Conservation (phyloP, 345 rosid species). For the Adansonia digitata region DNA sequence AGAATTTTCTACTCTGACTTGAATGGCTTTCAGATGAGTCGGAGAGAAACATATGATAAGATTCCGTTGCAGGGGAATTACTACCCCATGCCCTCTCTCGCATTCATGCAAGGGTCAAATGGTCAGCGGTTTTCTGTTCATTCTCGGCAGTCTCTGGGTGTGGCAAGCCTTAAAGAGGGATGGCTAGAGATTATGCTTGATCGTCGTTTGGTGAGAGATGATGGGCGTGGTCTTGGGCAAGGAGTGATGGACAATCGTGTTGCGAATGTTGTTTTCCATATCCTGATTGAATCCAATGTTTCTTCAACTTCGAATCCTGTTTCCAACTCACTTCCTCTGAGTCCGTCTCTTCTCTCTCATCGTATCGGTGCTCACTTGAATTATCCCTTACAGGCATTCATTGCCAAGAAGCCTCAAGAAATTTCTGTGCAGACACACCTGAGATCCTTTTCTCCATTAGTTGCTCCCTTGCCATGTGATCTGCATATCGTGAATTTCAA, state of each 20-base stretch:
- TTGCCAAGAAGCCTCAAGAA: slow-evolving; percentile 74
- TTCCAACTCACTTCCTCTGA: slow-evolving; percentile 46
- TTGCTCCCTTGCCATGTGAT: slow-evolving; percentile 77
- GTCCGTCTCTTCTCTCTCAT: slow-evolving; percentile 87
- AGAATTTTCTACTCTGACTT: slow-evolving; percentile 79
- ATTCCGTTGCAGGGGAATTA: slow-evolving; percentile 97
- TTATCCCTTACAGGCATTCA: slow-evolving; percentile 72
- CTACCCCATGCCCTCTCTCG: slow-evolving; percentile 96
- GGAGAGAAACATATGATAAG: slow-evolving; percentile 91
- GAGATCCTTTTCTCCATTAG: slow-evolving; percentile 63
- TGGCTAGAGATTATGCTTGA: slow-evolving; percentile 98
- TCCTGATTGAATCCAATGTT: slow-evolving; percentile 60
- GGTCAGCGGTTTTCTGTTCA: slow-evolving; percentile 84
- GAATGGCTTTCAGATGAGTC: slow-evolving; percentile 97
- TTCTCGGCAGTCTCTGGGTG: slow-evolving; percentile 89
- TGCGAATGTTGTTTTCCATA: slow-evolving; percentile 67
- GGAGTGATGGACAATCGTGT: slow-evolving; percentile 91
- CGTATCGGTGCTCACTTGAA: slow-evolving; percentile 65
- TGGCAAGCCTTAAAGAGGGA: slow-evolving; percentile 68
- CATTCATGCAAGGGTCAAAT: slow-evolving; percentile 80
- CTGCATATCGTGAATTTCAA: slow-evolving; percentile 82
- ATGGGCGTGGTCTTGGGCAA: slow-evolving; percentile 98
- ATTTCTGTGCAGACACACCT: slow-evolving; percentile 46
- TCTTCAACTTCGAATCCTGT: slow-evolving; percentile 44
- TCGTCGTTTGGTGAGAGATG: slow-evolving; percentile 74